Base-by-base conservation (phyloP, 768 basidiomycete species). In the Omphalotus guepiniiformis region DNA sequence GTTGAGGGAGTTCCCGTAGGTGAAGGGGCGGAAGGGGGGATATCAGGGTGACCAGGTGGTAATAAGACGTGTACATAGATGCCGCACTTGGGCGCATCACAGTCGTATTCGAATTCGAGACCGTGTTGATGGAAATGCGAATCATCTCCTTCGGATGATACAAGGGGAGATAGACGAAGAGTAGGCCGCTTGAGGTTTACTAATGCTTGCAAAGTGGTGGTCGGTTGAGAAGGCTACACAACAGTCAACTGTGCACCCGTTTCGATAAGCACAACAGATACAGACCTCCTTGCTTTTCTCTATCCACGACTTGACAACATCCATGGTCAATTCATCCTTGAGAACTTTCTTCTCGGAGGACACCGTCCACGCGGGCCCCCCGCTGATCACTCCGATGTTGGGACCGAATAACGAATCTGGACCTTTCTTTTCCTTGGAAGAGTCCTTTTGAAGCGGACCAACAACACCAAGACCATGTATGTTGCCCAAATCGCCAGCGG, bases 151-250 rank as follows among this genome's bases (percentile, higher is more conserved):
- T 72, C 69, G 2, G 71, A 58, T 12, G 75, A 58, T 3, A 73
- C 56, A 16, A 88, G 70, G 1, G 85, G 90, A 6, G 82, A 83
- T 3, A 94, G 78, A 11, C 85, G 79, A 27, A 97, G 75, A 1
- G 90, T 83, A 1, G 93, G 93, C 4, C 93, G 80, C 61, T 94
- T 95, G 56, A 96, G 81, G 61, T 96, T 97, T 53, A 96, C 93
- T 27, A 94, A 76, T 0, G 93, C 93, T 67, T 96, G 93, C 0
- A 97, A 73, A 2, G 93, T 95, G 0, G 93, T 97, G 0, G 93
- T 95, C 0, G 93, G 82, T 58, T 92, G 86, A 8, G 83, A 76
- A 25, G 81, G 63, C 89, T 92, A 54, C 16, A 47, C 29, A 19
- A 41, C 27, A 39, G 37, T 40, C 39, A 41, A 43, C 45, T 2